Evolutionary conservation across 108 stramenopile genomes (phyloP).

Genomic region (Pseudonitzschia multistriata): DNA sequence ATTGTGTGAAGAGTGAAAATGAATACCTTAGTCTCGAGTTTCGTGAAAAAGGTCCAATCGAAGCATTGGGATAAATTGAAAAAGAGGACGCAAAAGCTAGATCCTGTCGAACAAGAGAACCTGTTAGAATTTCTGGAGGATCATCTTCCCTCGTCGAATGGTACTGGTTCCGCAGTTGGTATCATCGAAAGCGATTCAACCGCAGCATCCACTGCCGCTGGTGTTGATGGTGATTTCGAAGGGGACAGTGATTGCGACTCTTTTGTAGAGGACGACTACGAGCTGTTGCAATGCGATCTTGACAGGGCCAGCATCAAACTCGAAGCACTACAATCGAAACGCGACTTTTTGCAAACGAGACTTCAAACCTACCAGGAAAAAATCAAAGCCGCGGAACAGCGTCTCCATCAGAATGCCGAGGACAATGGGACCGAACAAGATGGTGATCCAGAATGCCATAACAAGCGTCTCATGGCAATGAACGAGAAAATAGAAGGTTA

Average conservation of each 20-base stretch:
- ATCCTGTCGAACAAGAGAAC: background rate
- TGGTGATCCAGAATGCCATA: background rate
- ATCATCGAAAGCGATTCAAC: background rate
- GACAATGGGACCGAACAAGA: background rate
- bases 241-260: background rate
- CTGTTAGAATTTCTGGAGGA: background rate
- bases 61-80: background rate
- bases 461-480: background rate
- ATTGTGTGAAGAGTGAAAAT: background rate
- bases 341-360: slow-evolving; percentile 3
- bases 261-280: slow-evolving; percentile 6
- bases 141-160: background rate
- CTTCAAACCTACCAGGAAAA: background rate
- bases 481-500: background rate
- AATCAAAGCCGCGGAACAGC: background rate
- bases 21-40: slow-evolving; percentile 5
- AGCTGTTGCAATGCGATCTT: slow-evolving; percentile 5
- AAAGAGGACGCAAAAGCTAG: slow-evolving; percentile 5
- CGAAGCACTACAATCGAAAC: slow-evolving; percentile 8
- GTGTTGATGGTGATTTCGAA: slow-evolving; percentile 1
- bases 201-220: background rate
- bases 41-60: slow-evolving; percentile 2
- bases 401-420: background rate
- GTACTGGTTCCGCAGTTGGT: background rate
- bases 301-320: slow-evolving; percentile 5